Base-by-base conservation (phyloP, 306 rosid genomes). In the Glycine latifolia region DNA sequence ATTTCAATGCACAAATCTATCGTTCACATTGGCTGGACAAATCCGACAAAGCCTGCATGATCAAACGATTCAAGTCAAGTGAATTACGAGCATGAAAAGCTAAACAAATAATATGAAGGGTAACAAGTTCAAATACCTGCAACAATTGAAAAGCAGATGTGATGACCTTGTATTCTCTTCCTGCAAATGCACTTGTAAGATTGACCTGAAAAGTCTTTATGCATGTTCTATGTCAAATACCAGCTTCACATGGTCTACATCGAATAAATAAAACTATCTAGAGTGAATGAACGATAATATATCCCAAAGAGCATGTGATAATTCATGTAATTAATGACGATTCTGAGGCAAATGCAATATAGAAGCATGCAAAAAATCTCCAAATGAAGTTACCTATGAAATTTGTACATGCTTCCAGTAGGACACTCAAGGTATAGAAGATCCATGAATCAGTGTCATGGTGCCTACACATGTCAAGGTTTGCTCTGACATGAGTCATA, bases 121-220 rank as follows among this genome's bases (percentile, higher is more conserved):
- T 47, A 5, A 44, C 44, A 26, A 50, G 48, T 63, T n/a, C 49
- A 63, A 54, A 74, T 77, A 63, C 92, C 94, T 92, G 94, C 31
- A 92, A 50, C 62, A 92, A 90, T 59, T 92, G 84, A 10, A 92
- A 87, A 46, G 94, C 91, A 31, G 85, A 81, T 49, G 86, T 49
- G 54, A 77, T 81, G 35, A 91, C 91, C 86, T 85, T 92, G 49
- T 78, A 79, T 87, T 90, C 90, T 41, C 71, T 84, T 41, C 71
- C 82, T 7, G 90, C 91, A 52, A 87, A 92, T 46, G 92, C 90
- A 73, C 86, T 87, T 39, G 97, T 89, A 74, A 92, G 89, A 83
- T 89, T 89, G 37, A 94, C 89, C 97, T 89, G 84, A 77, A 77
- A 75, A 16, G 52, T 33, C 79, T 43, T 37, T 20, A 43, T 52